Evolutionary conservation across 2,329 filamentous ascomycete genomes (phyloP), one percentile per base, ranked within the genome.

Genomic region (Diaporthe citri): DNA sequence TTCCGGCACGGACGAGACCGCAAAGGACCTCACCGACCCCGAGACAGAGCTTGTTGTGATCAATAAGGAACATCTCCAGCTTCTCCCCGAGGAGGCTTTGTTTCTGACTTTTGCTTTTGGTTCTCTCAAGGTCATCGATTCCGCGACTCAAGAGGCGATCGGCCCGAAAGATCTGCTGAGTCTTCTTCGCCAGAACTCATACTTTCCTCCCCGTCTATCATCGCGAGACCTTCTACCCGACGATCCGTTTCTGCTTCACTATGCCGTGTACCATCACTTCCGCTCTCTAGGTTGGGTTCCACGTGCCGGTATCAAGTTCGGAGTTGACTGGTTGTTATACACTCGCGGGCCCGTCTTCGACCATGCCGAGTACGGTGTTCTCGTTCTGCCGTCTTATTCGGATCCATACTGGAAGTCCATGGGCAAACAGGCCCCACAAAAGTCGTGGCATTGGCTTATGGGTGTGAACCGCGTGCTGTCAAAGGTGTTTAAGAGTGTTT

Each of bases 241-340:
- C 82, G 94, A 97, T 80, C 89, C 91, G 0, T 99, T 99, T 83
- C 86, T 98, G 28, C 83, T 98, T 0, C 93, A 95, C 74, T 99
- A 98, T 80, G 92, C 92, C 17, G 95, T 95, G 25, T 99, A 98
- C 82, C 97, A 99, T 82, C 96, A 99, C 82, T 99, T 98, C 85
- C 93, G 97, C 51, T 97, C 95, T 0, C 88, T 98, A 0, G 97
- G 97, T 34, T 99, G 97, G 96, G 95, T 98, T 1, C 93, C 97
- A 0, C 93, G 97, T 20, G 92, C 94, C 7, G 97, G 97, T 48
- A 93, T 97, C 82, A 99, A 99, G 81, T 99, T 99, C 79, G 95
- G 94, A 31, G 94, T 95, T 13, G 97, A 99, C 83, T 98, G 95
- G 87, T 87, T 99, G n/a, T 89, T 99, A 10, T 99, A 99, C 84